Base-by-base conservation (phyloP, 2,329 filamentous ascomycete genomes). In the Dothistroma septosporum region DNA sequence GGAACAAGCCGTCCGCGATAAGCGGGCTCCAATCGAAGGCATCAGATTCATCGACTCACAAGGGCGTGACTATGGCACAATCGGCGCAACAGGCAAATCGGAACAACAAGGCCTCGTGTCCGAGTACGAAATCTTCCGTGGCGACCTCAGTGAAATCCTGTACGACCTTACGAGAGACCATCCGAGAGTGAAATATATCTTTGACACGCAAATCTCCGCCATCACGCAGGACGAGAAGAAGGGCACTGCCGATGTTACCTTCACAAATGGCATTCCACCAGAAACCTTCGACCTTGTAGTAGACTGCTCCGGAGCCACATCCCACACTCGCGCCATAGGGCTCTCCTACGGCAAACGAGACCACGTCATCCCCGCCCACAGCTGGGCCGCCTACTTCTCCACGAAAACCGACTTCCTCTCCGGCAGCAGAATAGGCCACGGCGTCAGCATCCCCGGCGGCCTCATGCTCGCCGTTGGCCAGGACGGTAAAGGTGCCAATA, bases 231-330 rank as follows among this genome's bases (percentile, higher is more conserved):
- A 61, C 33, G 33, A 61, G 48, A 65, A 71, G 8, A 68, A 72
- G n/a, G 71, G 72, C 0, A 73, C 74, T 2, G 66, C 78, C 50
- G 71, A 63, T 1, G 77, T 81, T 32, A 72, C 77, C 32, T 80
- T 81, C 61, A 64, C 70, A 14, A 78, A 77, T 47, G 72, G 75
- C 28, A 63, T 68, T 3, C 72, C 73, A 8, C 63, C 72, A 5
- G 54, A 73, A 4, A 66, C 75, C n/a, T 82, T 73, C 62, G 80
- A 82, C 58, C 75, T 83, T 2, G 76, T 83, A 16, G 76, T 83
- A 12, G 80, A 77, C 22, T 78, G 76, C 58, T 80, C 83, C 61
- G 80, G 80, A 1, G 69, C 78, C 11, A 78, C 74, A 1, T 83
- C 80, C 2, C 71, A 76, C 46, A 82, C 79, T 28, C 74, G 80